Percentiles rank a stretch among this genome's conserved stretches.
phyloP scores from a whole-genome alignment of 2,329 filamentous ascomycete species.

The Stagonosporopsis vannaccii region DNA sequence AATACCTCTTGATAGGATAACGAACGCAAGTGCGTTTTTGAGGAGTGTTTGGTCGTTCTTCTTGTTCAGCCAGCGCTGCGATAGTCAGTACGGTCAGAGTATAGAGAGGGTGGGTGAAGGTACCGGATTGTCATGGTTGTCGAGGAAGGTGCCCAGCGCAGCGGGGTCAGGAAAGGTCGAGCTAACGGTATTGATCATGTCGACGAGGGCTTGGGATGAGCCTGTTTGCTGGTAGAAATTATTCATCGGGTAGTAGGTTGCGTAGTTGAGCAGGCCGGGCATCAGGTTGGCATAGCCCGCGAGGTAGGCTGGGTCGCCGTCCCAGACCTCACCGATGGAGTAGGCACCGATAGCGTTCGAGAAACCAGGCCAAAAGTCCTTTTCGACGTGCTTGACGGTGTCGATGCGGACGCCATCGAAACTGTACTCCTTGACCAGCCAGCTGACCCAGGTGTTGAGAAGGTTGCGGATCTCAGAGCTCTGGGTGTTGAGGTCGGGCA shows the following conservation, averaged over 20 bases:
- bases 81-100: too few species aligned
- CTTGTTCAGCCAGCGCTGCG: conserved; percentile 46
- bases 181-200: conserved; percentile 46
- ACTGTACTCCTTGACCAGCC: conserved; percentile 39
- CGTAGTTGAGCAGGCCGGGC: conserved; percentile 69
- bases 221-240: conserved; percentile 46
- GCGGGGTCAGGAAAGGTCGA: conserved; percentile 43
- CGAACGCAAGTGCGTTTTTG: conserved; percentile 50
- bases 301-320: conserved; percentile 61
- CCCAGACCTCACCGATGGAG: conserved; percentile 66
- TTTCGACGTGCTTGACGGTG: conserved; percentile 68
- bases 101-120: too few species aligned
- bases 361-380: conserved; percentile 65
- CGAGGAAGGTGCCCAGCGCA: conserved; percentile 48
- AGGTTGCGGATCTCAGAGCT: conserved; percentile 33
- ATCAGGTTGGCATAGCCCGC: conserved; percentile 62
- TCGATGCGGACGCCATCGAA: conserved; percentile 67
- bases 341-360: conserved; percentile 64
- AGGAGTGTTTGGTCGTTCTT: conserved; percentile 47
- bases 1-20: conserved; percentile 49
- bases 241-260: conserved; percentile 55
- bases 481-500: conserved; percentile 42
- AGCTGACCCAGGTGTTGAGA: conserved; percentile 40
- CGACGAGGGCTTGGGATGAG: conserved; percentile 42
- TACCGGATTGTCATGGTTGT: conserved; percentile 49